Evolutionary conservation across 495 filamentous ascomycete species (phyloP).

Genomic region (Chaetomidium leptoderma): DNA sequence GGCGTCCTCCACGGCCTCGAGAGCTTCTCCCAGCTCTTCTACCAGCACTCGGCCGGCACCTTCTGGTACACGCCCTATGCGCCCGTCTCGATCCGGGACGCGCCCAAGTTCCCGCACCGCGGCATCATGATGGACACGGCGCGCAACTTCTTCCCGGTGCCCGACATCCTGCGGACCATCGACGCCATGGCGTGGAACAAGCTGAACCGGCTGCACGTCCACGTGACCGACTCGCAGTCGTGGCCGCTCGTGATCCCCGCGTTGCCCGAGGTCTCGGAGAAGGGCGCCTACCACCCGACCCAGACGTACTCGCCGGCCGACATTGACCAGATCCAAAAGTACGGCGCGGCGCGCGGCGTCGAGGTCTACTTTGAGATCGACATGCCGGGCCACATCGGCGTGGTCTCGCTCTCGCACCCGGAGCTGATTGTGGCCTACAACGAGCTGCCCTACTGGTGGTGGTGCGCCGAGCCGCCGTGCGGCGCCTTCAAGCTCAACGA

Average conservation of each 20-base stretch:
- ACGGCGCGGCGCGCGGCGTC: slow-evolving; percentile 62
- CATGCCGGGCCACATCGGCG: slow-evolving; percentile 72
- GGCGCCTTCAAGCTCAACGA: slow-evolving; percentile 71
- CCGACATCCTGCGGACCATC: slow-evolving; percentile 63
- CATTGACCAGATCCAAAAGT: slow-evolving; percentile 59
- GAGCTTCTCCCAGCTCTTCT: slow-evolving; percentile 75
- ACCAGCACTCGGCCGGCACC: slow-evolving; percentile 51
- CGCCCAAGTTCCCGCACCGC: slow-evolving; percentile 64
- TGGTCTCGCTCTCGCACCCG: slow-evolving; percentile 59
- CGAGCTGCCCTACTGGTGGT: slow-evolving; percentile 60
- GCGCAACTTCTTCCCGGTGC: slow-evolving; percentile 58
- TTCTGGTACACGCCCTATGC: slow-evolving; percentile 61
- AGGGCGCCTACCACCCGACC: slow-evolving; percentile 61
- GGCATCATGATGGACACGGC: slow-evolving; percentile 71
- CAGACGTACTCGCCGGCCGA: slow-evolving; percentile 61
- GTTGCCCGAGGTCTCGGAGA: slow-evolving; percentile 61
- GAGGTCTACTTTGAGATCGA: slow-evolving; percentile 75
- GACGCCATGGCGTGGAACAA: slow-evolving; percentile 72
- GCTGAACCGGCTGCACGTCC: slow-evolving; percentile 72
- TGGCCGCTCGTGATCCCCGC: slow-evolving; percentile 77
- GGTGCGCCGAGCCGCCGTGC: slow-evolving; percentile 70
- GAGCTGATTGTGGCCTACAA: slow-evolving; percentile 71
- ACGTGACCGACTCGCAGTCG: slow-evolving; percentile 76
- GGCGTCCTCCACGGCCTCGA: slow-evolving; percentile 64
- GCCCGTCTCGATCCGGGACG: slow-evolving; percentile 62